Conservation (phyloP, 1,139 yeast genomes). For the Lodderomyces theae region DNA sequence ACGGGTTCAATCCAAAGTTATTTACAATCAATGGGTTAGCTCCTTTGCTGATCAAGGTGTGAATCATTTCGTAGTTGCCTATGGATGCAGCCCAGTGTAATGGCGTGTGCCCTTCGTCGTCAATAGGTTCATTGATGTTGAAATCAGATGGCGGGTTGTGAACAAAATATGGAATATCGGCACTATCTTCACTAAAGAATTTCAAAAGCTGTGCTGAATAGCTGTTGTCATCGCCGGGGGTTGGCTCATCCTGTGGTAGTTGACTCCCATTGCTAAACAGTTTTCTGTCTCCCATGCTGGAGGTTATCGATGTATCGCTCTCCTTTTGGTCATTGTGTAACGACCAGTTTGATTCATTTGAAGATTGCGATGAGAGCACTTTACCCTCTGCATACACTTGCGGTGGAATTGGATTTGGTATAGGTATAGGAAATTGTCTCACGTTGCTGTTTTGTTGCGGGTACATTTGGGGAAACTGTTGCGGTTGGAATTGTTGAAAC, state of each 20-base stretch:
- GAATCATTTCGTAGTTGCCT: slow-evolving; percentile 74
- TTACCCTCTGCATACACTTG: slow-evolving; percentile 13
- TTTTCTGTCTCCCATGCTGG: slow-evolving; percentile 28
- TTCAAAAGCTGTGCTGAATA: slow-evolving; percentile 57
- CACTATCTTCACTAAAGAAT: slow-evolving; percentile 70
- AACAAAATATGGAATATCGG: slow-evolving; percentile 71
- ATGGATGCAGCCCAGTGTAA: slow-evolving; percentile 97
- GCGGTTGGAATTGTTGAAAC: slow-evolving; percentile 18
- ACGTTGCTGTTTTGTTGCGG: slow-evolving; percentile 10
- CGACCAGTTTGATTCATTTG: slow-evolving; percentile 48
- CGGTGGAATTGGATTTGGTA: slow-evolving; percentile 10
- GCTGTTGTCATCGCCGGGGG: slow-evolving; percentile 26
- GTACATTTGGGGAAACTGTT: slow-evolving; percentile 17
- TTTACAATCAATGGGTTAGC: slow-evolving; percentile 79
- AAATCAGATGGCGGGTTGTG: slow-evolving; percentile 76
- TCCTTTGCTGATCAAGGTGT: slow-evolving; percentile 64
- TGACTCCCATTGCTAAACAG: slow-evolving; percentile 4
- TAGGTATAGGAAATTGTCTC: slow-evolving; percentile 11
- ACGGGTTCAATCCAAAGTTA: slow-evolving; percentile 75
- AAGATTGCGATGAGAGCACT: slow-evolving; percentile 38
- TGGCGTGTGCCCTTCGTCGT: slow-evolving; percentile 94
- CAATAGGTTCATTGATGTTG: slow-evolving; percentile 82
- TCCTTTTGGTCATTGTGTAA: slow-evolving; percentile 29
- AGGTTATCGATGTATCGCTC: slow-evolving; percentile 44
- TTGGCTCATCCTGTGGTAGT: slow-evolving; percentile 7